Evolutionary conservation across 139 green algal genomes (phyloP).

Genomic region (Ettlia oleoabundans): DNA sequence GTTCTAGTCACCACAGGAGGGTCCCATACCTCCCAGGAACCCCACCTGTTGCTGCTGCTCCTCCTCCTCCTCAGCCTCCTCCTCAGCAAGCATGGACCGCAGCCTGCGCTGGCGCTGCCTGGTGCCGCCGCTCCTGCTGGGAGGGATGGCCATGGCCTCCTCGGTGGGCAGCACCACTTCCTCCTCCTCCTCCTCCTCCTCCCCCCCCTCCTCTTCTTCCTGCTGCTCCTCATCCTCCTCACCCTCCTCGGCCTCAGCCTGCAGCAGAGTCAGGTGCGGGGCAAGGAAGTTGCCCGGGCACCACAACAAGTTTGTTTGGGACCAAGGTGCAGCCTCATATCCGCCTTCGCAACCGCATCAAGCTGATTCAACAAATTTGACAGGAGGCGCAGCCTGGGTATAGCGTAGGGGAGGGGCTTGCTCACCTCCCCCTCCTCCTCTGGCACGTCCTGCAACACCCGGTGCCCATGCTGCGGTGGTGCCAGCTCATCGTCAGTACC

Average conservation of each 20-base stretch:
- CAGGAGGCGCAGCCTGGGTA: too few relatives aligned
- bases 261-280: too few relatives aligned
- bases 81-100: background rate
- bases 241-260: background rate
- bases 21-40: too few relatives aligned
- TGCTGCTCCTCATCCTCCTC: background rate
- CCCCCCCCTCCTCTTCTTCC: background rate
- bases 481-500: background rate
- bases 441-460: too few relatives aligned
- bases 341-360: background rate
- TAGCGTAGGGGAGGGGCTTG: too few relatives aligned
- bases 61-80: background rate
- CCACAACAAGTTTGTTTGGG: too few relatives aligned
- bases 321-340: background rate
- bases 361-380: too few relatives aligned
- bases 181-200: slow-evolving; percentile 12
- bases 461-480: background rate
- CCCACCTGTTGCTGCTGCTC: background rate
- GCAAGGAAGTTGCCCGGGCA: too few relatives aligned
- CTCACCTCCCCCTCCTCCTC: too few relatives aligned
- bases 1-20: too few relatives aligned
- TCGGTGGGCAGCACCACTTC: slow-evolving; percentile 4
- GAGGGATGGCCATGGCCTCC: background rate
- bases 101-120: background rate
- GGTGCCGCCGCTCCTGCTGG: background rate